Evolutionary conservation across 306 rosid genomes (phyloP).

Genomic region (Morella rubra): DNA sequence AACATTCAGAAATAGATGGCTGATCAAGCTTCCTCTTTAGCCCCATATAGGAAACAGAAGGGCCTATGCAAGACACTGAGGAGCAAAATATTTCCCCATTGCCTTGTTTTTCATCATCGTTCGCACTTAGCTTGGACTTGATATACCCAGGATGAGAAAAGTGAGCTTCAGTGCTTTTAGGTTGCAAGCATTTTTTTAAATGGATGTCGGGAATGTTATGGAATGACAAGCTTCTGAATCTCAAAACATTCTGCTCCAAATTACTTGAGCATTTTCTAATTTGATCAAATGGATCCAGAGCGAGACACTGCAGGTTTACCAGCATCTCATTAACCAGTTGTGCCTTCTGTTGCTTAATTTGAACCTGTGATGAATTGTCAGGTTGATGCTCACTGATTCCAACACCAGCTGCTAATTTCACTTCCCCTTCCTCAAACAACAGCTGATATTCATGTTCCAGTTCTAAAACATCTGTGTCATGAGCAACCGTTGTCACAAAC

Average conservation of each 20-base stretch:
- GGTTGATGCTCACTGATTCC: neutral
- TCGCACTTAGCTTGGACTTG: neutral
- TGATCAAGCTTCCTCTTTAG: conserved; percentile 33
- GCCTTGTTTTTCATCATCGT: conserved; percentile 8
- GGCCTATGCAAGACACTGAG: conserved; percentile 18
- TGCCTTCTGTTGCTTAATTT: conserved; percentile 2
- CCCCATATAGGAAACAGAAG: conserved; percentile 14
- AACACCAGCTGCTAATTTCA: conserved; percentile 11
- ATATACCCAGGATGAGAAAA: conserved; percentile 14
- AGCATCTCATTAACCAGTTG: conserved; percentile 4
- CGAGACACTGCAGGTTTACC: conserved; percentile 14
- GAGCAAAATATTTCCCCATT: neutral
- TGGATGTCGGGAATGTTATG: conserved; percentile 4
- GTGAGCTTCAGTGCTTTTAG: neutral
- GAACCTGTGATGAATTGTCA: conserved; percentile 15
- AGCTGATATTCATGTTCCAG: conserved; percentile 25
- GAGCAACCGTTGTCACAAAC: conserved; percentile 24
- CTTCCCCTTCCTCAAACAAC: conserved; percentile 4
- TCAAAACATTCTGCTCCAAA: conserved; percentile 11
- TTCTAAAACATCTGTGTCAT: conserved; percentile 22
- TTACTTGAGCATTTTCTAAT: conserved; percentile 14
- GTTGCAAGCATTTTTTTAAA: conserved; percentile 1
- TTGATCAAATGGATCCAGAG: conserved; percentile 17
- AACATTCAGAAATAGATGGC: neutral
- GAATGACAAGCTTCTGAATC: conserved; percentile 15